Evolutionary conservation across 345 rosid genomes (phyloP).

Genomic region (Viola odorata): DNA sequence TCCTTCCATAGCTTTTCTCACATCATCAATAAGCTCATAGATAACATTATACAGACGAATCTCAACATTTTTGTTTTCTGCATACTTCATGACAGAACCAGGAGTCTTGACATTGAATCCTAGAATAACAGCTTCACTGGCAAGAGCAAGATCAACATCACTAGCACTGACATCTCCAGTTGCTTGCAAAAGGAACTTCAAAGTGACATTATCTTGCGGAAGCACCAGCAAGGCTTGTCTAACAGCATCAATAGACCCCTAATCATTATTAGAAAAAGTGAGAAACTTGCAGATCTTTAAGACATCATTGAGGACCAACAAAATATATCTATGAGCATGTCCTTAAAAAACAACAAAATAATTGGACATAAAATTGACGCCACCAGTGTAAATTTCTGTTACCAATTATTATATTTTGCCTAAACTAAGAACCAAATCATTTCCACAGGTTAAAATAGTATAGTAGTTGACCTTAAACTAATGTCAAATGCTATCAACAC

Average conservation of each 20-base stretch:
- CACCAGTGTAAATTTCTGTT: no score
- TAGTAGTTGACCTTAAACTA: no score
- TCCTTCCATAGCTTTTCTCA: constrained; percentile 98
- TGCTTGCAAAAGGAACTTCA: constrained; percentile 88
- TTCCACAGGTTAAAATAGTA: no score
- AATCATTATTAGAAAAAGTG: constrained; percentile 23
- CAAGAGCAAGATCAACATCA: constrained; percentile 90
- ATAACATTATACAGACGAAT: constrained; percentile 83
- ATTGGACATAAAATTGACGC: no score
- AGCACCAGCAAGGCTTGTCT: constrained; percentile 90
- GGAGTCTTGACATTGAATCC: constrained; percentile 85
- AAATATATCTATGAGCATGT: no score
- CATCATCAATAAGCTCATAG: constrained; percentile 90
- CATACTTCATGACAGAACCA: constrained; percentile 71
- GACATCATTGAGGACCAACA: no score
- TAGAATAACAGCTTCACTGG: constrained; percentile 74
- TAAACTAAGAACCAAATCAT: no score
- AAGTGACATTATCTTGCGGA: constrained; percentile 81
- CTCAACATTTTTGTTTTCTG: constrained; percentile 90
- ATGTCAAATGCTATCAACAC: no score
- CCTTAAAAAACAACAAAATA: no score
- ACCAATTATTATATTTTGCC: no score
- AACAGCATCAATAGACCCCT: constrained; percentile 97
- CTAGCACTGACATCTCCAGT: constrained; percentile 86
- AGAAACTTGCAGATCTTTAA: background rate